Percentiles rank a stretch among this genome's conserved stretches.
Evolutionary conservation across 2,329 filamentous ascomycete species (phyloP).

Genomic region (Sporothrix humicola): DNA sequence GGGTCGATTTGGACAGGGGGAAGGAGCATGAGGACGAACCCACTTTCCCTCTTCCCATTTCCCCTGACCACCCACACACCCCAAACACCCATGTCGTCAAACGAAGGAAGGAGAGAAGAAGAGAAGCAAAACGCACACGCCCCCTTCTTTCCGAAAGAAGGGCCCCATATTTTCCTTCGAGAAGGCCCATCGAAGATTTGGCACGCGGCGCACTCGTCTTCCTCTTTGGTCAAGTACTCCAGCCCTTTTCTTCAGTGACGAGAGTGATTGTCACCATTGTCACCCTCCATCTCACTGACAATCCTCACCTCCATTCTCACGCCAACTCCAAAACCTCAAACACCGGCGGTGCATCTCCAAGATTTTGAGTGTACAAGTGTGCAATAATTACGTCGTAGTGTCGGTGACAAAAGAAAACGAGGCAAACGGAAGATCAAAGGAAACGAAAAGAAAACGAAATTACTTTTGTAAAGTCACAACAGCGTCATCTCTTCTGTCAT

Average conservation of each 20-base stretch:
- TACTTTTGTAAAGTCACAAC: background rate
- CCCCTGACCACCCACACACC: too few species aligned
- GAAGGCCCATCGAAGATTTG: constrained; percentile 27
- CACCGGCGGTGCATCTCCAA: constrained; percentile 13
- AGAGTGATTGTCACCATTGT: background rate
- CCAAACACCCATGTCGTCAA: too few species aligned
- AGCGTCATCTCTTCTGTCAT: background rate
- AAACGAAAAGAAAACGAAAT: background rate
- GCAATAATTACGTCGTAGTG: background rate
- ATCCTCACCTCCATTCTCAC: background rate
- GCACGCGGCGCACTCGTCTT: background rate
- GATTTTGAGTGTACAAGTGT: background rate
- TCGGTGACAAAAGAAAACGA: background rate
- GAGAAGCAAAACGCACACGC: constrained; percentile 6
- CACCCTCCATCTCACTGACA: background rate
- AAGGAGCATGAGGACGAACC: too few species aligned
- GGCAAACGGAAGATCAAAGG: background rate
- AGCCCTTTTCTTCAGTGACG: background rate
- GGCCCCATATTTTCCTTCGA: constrained; percentile 29
- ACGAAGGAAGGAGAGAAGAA: background rate
- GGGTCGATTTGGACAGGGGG: constrained; percentile 11
- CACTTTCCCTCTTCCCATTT: too few species aligned
- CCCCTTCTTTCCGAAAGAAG: background rate
- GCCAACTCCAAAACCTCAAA: constrained; percentile 19
- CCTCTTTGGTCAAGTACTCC: background rate